Percentiles rank a stretch among this genome's conserved stretches.
Evolutionary conservation across 768 basidiomycete species (phyloP).

Genomic region (Boletales sp.): DNA sequence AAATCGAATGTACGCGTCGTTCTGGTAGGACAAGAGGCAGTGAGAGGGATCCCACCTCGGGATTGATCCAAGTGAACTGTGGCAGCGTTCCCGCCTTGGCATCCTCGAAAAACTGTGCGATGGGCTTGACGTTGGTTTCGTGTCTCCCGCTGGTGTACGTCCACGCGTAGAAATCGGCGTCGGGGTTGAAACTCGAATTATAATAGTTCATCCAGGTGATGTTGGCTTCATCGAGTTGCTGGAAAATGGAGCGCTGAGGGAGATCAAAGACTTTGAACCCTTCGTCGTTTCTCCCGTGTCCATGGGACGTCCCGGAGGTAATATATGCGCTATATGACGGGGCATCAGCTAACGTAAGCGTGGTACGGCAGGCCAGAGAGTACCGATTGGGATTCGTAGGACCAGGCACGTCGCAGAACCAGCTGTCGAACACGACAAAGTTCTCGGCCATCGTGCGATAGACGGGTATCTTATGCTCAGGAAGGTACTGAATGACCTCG

Average conservation of each 20-base stretch:
- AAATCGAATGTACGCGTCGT: not conserved
- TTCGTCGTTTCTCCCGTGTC: constrained; percentile 17
- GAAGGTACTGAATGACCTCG: constrained; percentile 18
- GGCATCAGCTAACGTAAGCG: not conserved
- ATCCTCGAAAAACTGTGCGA: constrained; percentile 16
- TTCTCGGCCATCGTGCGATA: constrained; percentile 23
- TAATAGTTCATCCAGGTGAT: constrained; percentile 25
- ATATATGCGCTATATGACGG: constrained; percentile 18
- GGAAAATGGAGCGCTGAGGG: constrained; percentile 26
- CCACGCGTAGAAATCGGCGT: constrained; percentile 22
- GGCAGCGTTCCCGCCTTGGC: constrained; percentile 22
- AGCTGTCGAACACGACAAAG: constrained; percentile 20
- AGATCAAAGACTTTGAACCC: constrained; percentile 18
- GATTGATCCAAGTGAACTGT: constrained; percentile 26
- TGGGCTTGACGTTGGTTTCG: constrained; percentile 13
- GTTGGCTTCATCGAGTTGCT: constrained; percentile 24
- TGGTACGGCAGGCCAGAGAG: too few relatives aligned
- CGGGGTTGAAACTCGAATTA: constrained; percentile 26
- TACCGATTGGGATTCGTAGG: constrained; percentile 28
- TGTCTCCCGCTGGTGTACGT: constrained; percentile 14
- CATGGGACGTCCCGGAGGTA: constrained; percentile 24
- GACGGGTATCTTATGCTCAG: constrained; percentile 23
- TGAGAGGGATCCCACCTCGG: constrained; percentile 12
- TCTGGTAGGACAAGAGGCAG: too few relatives aligned
- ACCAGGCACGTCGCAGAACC: constrained; percentile 25